Evolutionary conservation across 768 basidiomycete genomes (phyloP), one percentile per base, ranked within the genome.

Genomic region (Xerocomus brunneocitrinus): DNA sequence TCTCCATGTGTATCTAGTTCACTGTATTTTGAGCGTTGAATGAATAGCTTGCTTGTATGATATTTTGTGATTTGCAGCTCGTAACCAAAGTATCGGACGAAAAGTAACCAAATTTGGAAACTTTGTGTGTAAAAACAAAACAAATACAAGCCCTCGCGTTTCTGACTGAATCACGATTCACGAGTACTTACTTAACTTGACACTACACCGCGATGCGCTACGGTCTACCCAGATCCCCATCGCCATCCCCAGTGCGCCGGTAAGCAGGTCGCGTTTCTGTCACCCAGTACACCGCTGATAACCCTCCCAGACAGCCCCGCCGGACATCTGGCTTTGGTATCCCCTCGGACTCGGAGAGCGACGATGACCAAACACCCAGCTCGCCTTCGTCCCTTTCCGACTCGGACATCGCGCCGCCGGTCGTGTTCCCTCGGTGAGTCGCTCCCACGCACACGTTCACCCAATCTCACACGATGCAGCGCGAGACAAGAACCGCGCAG

Each of bases 271-370:
- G 61, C 31, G 59, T 63, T 54, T 52, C 53, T 10, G 16, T 12
- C 14, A n/a, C 19, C 13, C 1, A 7, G 13, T 16, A 0, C 43
- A 16, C 34, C 14, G 8, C 50, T 49, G 32, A 58, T 12, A n/a
- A 5, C 28, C 2, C 6, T 22, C 31, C 28, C 32, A 64, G 67
- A 39, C 12, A 36, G 3, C 25, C 41, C 12, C 68, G 77, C n/a
- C 67, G 73, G 34, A 68, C 73, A 4, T 82, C 80, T 13, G 79
- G 79, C 6, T 85, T 81, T 59, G 81, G 81, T 14, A 64, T 82
- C 5, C 75, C 76, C 30, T 76, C 79, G 5, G 79, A 81, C 52
- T 82, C 80, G 8, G 67, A 73, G 39, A 73, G 73, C 41, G 77
- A 77, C 39, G 72, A 67, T 1, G 75, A 75, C 5, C 47, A 58